Percentiles rank a stretch among this genome's conserved stretches.
Evolutionary conservation across 2,329 filamentous ascomycete species (phyloP).

Genomic region (Aspergillus carbonarius): DNA sequence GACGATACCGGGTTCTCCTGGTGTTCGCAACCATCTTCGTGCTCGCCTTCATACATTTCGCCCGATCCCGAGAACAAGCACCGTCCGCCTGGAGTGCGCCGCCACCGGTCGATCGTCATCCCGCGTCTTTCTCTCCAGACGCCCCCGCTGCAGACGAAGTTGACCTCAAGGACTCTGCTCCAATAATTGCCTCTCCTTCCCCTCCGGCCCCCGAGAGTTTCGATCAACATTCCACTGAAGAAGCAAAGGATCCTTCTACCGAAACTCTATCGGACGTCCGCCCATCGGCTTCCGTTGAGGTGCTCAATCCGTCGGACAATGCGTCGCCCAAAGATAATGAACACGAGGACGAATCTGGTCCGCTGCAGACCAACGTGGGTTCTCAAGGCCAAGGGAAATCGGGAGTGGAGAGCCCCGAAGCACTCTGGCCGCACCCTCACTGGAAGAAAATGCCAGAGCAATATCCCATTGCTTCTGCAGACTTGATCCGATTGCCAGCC

Average conservation of each 20-base stretch:
- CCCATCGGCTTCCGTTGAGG: conserved; percentile 2
- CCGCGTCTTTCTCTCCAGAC: conserved; percentile 11
- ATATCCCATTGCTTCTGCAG: conserved; percentile 71
- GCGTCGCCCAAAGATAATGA: conserved; percentile 6
- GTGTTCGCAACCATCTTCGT: conserved; percentile 45
- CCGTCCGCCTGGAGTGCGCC: conserved; percentile 10
- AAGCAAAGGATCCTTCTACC: background rate
- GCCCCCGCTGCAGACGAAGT: conserved; percentile 8
- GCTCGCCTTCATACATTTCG: conserved; percentile 53
- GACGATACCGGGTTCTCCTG: conserved; percentile 50
- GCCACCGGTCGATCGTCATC: conserved; percentile 18
- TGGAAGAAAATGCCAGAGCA: conserved; percentile 75
- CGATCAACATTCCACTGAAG: background rate
- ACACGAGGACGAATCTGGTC: conserved; percentile 3
- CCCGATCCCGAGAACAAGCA: conserved; percentile 41
- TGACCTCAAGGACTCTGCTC: background rate
- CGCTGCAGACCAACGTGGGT: conserved; percentile 8
- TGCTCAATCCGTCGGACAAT: background rate
- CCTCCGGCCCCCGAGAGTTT: background rate
- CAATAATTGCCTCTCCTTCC: conserved; percentile 12
- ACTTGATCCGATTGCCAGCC: conserved; percentile 73
- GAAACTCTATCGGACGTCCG: background rate
- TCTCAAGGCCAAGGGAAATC: conserved; percentile 35
- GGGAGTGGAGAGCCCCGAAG: conserved; percentile 29
- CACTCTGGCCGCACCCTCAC: conserved; percentile 49